Evolutionary conservation across 106 monocot species (phyloP).

Genomic region (Iris macrosiphon): DNA sequence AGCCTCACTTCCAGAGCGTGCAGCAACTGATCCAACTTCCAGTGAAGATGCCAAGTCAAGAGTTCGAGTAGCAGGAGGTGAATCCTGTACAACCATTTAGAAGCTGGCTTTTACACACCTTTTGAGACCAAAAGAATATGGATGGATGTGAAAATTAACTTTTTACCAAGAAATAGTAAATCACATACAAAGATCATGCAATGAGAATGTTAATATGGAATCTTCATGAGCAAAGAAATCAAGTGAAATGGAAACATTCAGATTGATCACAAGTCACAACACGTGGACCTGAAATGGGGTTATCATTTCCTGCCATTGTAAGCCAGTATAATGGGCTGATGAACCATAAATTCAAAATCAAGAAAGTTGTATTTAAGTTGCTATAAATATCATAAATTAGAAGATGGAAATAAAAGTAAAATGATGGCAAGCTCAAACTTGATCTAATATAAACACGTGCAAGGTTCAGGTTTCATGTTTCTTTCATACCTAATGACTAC

Average conservation of each 20-base stretch:
- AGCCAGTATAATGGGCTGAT: no score
- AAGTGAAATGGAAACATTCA: no score
- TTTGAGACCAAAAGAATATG: neutral
- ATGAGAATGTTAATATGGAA: no score
- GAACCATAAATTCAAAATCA: no score
- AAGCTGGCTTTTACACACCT: neutral
- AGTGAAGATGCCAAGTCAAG: conserved; percentile 81
- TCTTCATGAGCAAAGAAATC: no score
- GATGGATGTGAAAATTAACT: neutral
- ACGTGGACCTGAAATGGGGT: no score
- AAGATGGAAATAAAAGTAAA: neutral
- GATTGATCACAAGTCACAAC: no score
- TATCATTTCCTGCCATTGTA: no score
- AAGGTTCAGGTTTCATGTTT: no score
- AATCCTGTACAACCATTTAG: conserved; percentile 38
- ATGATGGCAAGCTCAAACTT: neutral
- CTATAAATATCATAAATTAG: neutral
- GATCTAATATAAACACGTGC: no score
- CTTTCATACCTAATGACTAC: no score
- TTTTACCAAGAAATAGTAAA: neutral
- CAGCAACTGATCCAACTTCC: conserved; percentile 48
- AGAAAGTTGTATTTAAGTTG: neutral
- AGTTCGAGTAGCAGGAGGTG: conserved; percentile 37
- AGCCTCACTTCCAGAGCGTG: conserved; percentile 15
- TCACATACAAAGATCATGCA: neutral